Evolutionary conservation across 306 rosid genomes (phyloP), one percentile per base, ranked within the genome.

Genomic region (Cicer cuneatum): DNA sequence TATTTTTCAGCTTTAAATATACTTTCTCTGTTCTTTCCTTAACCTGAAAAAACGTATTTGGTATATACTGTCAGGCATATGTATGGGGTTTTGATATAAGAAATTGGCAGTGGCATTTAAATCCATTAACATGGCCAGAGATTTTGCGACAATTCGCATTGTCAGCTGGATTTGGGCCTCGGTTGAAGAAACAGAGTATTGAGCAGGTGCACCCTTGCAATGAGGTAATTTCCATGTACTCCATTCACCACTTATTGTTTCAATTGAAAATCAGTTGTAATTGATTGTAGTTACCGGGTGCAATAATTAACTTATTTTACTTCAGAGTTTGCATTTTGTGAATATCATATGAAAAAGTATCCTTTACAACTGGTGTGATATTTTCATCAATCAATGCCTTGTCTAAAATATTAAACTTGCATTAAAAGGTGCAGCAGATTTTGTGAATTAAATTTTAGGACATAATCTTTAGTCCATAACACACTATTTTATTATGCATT

Each of bases 81-180:
- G 71, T 80, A 21, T 91, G 95, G 97, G 97, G 97, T 49, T 91
- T 89, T 86, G 89, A 89, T 67, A 87, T 91, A 67, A 79, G 85
- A 77, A 87, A 84, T 85, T 91, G 97, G 96, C 87, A 82, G 74
- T 77, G 18, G 16, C 87, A 83, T 78, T 83, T 92, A 59, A 89
- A 92, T 84, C 91, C 87, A 14, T 84, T 89, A 81, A 92, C 97
- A 56, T 92, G 96, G 96, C 97, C 97, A 1, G 97, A 92, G 83
- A 86, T 92, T 80, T 81, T 92, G 86, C 87, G 96, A 41, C 96
- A 92, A 58, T 85, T 92, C 57, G 90, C 96, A 73, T 70, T 92
- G 73, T 87, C 97, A 65, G 93, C 89, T 6, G 93, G 97, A 54
- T 89, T 86, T 78, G 97, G 97, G 71, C 96, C 97, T 5, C 87